Evolutionary conservation across 305 asterid genomes (phyloP).

Genomic region (Fraxinus xanthoxyloides): DNA sequence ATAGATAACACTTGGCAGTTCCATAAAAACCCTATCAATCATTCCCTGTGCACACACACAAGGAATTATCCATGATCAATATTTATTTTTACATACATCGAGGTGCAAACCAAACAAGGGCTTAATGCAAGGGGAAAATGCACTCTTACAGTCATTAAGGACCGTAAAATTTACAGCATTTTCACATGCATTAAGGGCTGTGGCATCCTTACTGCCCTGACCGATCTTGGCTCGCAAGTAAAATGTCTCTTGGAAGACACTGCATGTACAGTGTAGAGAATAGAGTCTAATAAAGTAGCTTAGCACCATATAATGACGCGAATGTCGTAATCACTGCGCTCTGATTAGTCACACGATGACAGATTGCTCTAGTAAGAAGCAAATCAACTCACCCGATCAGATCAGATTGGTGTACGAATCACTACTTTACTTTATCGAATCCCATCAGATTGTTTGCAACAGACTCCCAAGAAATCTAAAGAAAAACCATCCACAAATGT

Average conservation of each 20-base stretch:
- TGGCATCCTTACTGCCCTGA: background rate
- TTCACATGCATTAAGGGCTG: no score
- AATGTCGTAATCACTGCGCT: background rate
- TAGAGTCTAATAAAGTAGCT: background rate
- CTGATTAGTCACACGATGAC: background rate
- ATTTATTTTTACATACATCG: no score
- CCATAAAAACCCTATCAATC: no score
- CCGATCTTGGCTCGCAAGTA: background rate
- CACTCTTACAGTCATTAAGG: no score
- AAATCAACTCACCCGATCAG: background rate
- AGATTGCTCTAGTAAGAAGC: background rate
- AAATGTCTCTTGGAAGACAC: background rate
- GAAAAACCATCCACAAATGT: background rate
- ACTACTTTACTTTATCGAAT: background rate
- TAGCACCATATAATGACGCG: background rate
- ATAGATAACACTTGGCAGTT: no score
- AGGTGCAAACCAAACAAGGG: no score
- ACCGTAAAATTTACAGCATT: no score
- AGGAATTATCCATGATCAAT: no score
- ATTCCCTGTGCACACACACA: no score
- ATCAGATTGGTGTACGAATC: background rate
- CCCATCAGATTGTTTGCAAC: background rate
- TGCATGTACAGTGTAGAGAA: background rate
- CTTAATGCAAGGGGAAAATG: no score
- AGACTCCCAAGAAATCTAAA: background rate